Conservation (phyloP, 2,329 filamentous ascomycete genomes). For the Colletotrichum tropicale region DNA sequence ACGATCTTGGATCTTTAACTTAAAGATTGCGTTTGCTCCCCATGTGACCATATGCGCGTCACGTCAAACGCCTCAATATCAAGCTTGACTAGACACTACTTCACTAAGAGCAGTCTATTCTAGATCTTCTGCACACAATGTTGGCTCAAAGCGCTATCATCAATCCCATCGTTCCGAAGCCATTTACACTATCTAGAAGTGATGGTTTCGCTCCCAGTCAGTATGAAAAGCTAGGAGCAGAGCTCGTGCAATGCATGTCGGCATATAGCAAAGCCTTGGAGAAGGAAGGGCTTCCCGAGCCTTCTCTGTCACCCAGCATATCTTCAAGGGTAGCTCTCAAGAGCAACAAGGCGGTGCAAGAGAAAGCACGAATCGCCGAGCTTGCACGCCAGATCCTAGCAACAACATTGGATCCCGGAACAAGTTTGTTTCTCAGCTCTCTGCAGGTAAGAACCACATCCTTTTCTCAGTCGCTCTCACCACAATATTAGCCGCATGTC, state of each 20-base stretch:
- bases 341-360: neutral
- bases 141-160: neutral
- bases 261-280: neutral
- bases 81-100: neutral
- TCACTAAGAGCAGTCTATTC: neutral
- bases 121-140: neutral
- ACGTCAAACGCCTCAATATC: neutral
- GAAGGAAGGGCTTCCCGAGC: neutral
- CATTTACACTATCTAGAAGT: fast-evolving
- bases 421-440: neutral
- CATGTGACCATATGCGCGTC: neutral
- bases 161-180: neutral
- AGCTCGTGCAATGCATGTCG: neutral
- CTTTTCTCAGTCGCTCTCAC: fast-evolving
- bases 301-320: neutral
- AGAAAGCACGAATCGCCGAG: neutral
- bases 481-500: neutral
- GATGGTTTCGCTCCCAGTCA: neutral
- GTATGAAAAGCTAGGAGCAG: neutral
- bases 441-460: neutral
- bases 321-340: neutral
- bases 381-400: neutral
- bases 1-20: neutral
- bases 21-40: fast-evolving
- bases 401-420: neutral